phyloP scores from a whole-genome alignment of 2,329 filamentous ascomycete genomes.

The Lithohypha guttulata region DNA sequence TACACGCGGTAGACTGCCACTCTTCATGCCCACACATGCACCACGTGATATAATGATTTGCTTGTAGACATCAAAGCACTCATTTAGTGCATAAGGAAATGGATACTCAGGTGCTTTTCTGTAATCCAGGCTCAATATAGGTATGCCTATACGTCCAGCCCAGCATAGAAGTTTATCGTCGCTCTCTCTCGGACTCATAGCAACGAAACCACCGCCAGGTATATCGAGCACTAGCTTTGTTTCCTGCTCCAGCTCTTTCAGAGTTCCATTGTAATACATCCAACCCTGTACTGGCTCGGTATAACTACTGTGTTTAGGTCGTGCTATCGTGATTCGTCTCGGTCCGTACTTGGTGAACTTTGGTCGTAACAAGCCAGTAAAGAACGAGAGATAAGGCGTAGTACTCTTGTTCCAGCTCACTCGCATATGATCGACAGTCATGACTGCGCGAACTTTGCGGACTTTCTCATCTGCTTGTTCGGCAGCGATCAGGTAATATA shows the following conservation, averaged over 20 bases:
- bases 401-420: conserved; percentile 94
- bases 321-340: conserved; percentile 69
- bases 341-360: conserved; percentile 72
- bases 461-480: conserved; percentile 96
- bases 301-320: conserved; percentile 71
- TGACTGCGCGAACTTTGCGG: conserved; percentile 69
- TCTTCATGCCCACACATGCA: conserved; percentile 63
- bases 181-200: conserved; percentile 88
- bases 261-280: conserved; percentile 87
- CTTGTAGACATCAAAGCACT: conserved; percentile 78
- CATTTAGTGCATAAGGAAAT: conserved; percentile 75
- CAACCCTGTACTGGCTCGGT: conserved; percentile 72
- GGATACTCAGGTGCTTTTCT: conserved; percentile 74
- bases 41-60: conserved; percentile 62
- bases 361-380: conserved; percentile 64
- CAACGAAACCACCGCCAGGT: conserved; percentile 88
- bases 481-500: conserved; percentile 85
- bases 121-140: conserved; percentile 85
- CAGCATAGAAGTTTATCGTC: conserved; percentile 91
- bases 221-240: conserved; percentile 76
- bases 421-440: conserved; percentile 84
- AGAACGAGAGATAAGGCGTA: conserved; percentile 68
- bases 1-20: conserved; percentile 53
- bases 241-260: conserved; percentile 65
- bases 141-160: conserved; percentile 80